Percentiles rank a stretch among this genome's conserved stretches.
These are phyloP conservation scores for Circinella umbellata DNA, from an alignment of 371 early-diverging fungal species.

Conservation along the genomic window DNA sequence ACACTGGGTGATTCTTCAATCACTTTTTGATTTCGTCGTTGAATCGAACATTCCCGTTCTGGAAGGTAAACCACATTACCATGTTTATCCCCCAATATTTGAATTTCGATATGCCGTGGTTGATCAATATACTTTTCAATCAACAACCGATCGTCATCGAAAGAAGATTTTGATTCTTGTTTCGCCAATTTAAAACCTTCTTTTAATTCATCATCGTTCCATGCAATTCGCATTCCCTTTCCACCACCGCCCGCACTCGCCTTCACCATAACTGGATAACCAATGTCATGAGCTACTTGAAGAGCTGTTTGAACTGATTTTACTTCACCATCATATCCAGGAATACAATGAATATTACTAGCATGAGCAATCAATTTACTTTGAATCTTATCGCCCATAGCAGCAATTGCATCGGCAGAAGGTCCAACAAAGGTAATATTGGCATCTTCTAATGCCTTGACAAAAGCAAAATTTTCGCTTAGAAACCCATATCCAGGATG, in stretches of 20 bases:
- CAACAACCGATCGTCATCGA: slow-evolving; percentile 87
- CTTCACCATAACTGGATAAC: slow-evolving; percentile 86
- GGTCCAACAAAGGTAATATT: slow-evolving; percentile 84
- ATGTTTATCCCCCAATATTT: slow-evolving; percentile 78
- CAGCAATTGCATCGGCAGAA: slow-evolving; percentile 74
- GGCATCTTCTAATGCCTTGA: slow-evolving; percentile 57
- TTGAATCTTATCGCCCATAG: slow-evolving; percentile 94
- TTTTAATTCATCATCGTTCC: slow-evolving; percentile 67
- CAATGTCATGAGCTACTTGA: slow-evolving; percentile 57
- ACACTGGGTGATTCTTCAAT: slow-evolving; percentile 82
- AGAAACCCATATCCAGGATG: slow-evolving; percentile 91
- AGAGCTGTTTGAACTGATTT: slow-evolving; percentile 47
- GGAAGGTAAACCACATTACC: slow-evolving; percentile 85
- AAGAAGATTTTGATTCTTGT: slow-evolving; percentile 81
- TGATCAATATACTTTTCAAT: slow-evolving; percentile 91
- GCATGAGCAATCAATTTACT: slow-evolving; percentile 70
- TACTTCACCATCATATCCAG: slow-evolving; percentile 71
- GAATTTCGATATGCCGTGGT: slow-evolving; percentile 88
- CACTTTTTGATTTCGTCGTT: slow-evolving; percentile 91
- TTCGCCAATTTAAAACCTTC: slow-evolving; percentile 84
- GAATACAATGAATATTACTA: slow-evolving; percentile 70
- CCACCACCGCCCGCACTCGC: slow-evolving; percentile 91
- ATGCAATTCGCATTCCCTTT: slow-evolving; percentile 85
- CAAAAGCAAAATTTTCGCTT: slow-evolving; percentile 85
- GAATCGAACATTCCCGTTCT: slow-evolving; percentile 92